Conservation (phyloP, 345 rosid species). For the Bruguiera sexangula region DNA sequence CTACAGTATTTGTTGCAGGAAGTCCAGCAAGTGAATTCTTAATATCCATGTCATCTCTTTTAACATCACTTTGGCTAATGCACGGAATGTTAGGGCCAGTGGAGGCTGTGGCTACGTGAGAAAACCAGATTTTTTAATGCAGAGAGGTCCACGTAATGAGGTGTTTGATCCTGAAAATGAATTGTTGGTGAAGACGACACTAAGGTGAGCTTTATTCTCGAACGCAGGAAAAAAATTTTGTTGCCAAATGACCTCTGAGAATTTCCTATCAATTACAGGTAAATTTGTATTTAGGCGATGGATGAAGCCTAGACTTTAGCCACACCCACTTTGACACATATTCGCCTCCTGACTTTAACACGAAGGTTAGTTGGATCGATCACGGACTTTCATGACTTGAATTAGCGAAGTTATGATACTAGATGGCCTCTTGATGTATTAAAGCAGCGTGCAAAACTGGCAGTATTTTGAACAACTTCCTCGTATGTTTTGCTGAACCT, state of each 20-base stretch:
- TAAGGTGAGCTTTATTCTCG: slow-evolving; percentile 38
- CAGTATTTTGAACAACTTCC: no score
- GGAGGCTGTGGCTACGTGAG: slow-evolving; percentile 30
- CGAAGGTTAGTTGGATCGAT: slow-evolving; percentile 38
- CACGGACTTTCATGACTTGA: neutral
- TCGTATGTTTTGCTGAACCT: no score
- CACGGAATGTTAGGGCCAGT: slow-evolving; percentile 57
- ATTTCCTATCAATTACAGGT: slow-evolving; percentile 28
- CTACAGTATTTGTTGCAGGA: neutral
- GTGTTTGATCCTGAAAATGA: slow-evolving; percentile 46
- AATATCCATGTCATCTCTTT: neutral
- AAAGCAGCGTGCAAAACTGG: no score
- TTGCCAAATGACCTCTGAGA: neutral
- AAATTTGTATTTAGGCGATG: slow-evolving; percentile 65
- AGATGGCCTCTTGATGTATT: no score
- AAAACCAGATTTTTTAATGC: slow-evolving; percentile 57
- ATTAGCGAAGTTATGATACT: no score
- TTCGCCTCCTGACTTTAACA: slow-evolving; percentile 70
- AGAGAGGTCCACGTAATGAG: slow-evolving; percentile 22
- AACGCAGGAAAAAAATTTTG: neutral
- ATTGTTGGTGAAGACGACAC: slow-evolving; percentile 38
- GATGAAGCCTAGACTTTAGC: slow-evolving; percentile 58
- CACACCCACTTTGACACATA: slow-evolving; percentile 42
- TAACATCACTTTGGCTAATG: slow-evolving; percentile 61
- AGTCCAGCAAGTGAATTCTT: neutral